phyloP scores from a whole-genome alignment of 352 stramenopile species.

The Plasmopara muralis region DNA sequence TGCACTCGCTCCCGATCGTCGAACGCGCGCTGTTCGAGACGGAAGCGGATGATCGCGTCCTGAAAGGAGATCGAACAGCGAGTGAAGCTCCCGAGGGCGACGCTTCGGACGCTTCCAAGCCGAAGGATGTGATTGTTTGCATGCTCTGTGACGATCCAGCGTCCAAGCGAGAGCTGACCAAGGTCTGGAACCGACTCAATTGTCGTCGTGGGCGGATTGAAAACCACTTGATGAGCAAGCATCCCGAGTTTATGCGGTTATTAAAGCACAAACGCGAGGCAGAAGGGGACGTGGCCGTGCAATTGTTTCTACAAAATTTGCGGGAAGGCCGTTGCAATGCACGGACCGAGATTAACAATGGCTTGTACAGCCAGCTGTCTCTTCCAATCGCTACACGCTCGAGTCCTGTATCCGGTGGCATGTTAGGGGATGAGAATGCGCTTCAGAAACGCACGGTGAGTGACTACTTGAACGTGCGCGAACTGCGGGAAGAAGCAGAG shows the following conservation, averaged over 20 bases:
- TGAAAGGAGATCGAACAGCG: slow-evolving; percentile 15
- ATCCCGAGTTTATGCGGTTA: slow-evolving; percentile 74
- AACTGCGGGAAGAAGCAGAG: slow-evolving; percentile 20
- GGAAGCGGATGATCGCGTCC: slow-evolving; percentile 22
- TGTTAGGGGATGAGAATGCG: slow-evolving; percentile 5
- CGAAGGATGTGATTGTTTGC: slow-evolving; percentile 57
- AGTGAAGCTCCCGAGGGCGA: not conserved
- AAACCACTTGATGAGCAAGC: slow-evolving; percentile 74
- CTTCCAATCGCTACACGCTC: slow-evolving; percentile 2
- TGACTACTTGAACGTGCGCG: slow-evolving; percentile 22
- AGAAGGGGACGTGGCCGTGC: slow-evolving; percentile 59
- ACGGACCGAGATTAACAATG: slow-evolving; percentile 55
- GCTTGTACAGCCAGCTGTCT: slow-evolving; percentile 46
- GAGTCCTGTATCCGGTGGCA: slow-evolving; percentile 2
- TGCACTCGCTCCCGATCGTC: slow-evolving; percentile 72
- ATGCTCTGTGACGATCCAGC: slow-evolving; percentile 71
- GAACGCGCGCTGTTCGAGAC: slow-evolving; percentile 51
- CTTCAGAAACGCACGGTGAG: slow-evolving; percentile 25
- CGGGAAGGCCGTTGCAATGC: slow-evolving; percentile 62
- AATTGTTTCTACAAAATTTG: slow-evolving; percentile 75
- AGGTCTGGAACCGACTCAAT: slow-evolving; percentile 72
- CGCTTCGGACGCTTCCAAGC: slow-evolving; percentile 8
- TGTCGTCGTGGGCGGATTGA: slow-evolving; percentile 70
- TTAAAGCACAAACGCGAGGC: slow-evolving; percentile 72
- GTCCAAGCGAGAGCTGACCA: slow-evolving; percentile 48